Base-by-base conservation (phyloP, 2,329 filamentous ascomycete genomes). In the Colletotrichum brevisporum region DNA sequence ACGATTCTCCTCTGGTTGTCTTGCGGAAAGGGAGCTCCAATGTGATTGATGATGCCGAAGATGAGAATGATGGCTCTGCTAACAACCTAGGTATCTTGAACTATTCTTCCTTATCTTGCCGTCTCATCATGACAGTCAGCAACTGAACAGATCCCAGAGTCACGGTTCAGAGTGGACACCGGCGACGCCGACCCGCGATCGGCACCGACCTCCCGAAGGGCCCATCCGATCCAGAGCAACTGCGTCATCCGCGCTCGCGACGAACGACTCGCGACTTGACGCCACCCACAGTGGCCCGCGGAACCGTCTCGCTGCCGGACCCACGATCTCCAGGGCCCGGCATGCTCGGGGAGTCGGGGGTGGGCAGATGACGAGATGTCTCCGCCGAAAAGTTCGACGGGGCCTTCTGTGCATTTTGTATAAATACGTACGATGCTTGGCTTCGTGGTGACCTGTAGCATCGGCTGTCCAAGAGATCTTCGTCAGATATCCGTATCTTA, bases 141-240 rank as follows among this genome's bases (percentile, higher is more conserved):
- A 18, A n/a, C 16, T 10, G 26, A 41, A 10, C 57, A 24, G 15
- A 52, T 24, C 1, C 31, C 31, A 36, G 10, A 21, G 15, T 55
- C 39, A 16, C 59, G 27, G 15, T 26, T 27, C 21, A 0, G 13
- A 26, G 52, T 57, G 51, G 58, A 18, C 27, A 9, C 48, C 64
- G 64, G 64, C 45, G 36, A 57, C 15, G 26, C 59, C 64, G 64
- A 63, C 45, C 45, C 52, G 64, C 45, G 45, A 63, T 67, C 64
- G 64, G 64, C 59, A 63, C 59, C 36, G 60, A 63, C 48, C 18
- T 18, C 59, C 64, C 50, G 45, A 55, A 56, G 36, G 57, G 13
- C 12, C 57, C 57, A 51, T 26, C n/a, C 27, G 18, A 26, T 15
- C 45, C 6, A 36, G 39, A 47, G 21, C 15, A 54, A 53, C 47